These are phyloP conservation scores for Sclerotinia subarctica DNA, from an alignment of 2,329 filamentous ascomycete species.

Conservation along the genomic window DNA sequence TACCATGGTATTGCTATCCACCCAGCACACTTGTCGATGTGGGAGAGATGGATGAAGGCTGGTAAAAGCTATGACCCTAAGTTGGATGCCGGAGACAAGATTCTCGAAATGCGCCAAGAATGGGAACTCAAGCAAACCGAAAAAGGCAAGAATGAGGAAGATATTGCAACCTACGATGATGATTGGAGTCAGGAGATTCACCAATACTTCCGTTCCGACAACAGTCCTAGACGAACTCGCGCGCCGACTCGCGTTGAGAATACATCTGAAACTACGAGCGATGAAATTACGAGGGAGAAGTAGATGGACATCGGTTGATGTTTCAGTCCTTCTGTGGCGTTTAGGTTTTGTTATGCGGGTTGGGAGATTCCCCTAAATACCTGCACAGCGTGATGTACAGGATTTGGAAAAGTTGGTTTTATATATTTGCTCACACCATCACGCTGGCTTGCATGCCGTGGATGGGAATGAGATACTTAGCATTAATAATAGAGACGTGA, in stretches of 20 bases:
- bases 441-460: neutral
- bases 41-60: constrained; percentile 77
- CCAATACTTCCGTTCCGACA: constrained; percentile 28
- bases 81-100: constrained; percentile 77
- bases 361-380: neutral
- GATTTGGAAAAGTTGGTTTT: neutral
- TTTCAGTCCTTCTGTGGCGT: neutral
- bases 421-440: neutral
- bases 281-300: constrained; percentile 15
- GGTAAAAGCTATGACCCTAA: constrained; percentile 82
- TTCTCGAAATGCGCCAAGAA: constrained; percentile 72
- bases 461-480: neutral
- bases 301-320: neutral
- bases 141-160: constrained; percentile 32
- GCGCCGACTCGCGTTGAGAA: neutral
- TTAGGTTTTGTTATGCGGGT: neutral
- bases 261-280: constrained; percentile 3
- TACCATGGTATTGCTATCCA: constrained; percentile 95
- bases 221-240: constrained; percentile 7
- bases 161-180: constrained; percentile 24
- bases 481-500: constrained; percentile 5
- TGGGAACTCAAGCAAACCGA: constrained; percentile 56
- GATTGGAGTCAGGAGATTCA: constrained; percentile 32
- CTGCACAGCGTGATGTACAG: neutral
- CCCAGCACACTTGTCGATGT: constrained; percentile 80